Conservation (phyloP, 2,329 filamentous ascomycete genomes). For the Fusarium sp. region DNA sequence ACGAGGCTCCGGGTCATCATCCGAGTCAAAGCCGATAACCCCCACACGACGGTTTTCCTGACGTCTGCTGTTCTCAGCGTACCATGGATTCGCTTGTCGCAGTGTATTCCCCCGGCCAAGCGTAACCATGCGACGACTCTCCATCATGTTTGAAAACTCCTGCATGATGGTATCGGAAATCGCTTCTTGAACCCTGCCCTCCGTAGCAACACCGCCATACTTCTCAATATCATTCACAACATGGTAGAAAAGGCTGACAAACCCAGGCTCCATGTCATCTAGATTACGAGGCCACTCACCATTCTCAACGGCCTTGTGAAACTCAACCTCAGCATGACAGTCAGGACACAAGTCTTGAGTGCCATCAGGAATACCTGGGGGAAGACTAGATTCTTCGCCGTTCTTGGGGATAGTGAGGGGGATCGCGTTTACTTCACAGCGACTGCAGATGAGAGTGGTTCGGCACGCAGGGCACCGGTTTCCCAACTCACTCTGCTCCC, state of each 20-base stretch:
- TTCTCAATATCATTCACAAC: conserved; percentile 14
- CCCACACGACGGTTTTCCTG: neutral
- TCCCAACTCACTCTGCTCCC: neutral
- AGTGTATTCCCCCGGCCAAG: neutral
- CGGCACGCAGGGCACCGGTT: conserved; percentile 33
- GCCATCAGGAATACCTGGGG: neutral
- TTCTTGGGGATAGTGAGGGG: neutral
- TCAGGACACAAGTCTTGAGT: conserved; percentile 2
- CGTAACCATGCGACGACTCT: neutral
- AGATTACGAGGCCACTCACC: conserved; percentile 14
- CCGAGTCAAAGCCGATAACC: neutral
- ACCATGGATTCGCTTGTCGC: neutral
- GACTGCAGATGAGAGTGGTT: neutral
- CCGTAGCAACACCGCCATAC: rapidly evolving
- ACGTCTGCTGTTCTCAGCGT: neutral
- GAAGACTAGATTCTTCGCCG: neutral
- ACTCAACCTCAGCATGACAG: conserved; percentile 20
- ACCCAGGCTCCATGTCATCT: conserved; percentile 14
- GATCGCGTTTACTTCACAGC: neutral
- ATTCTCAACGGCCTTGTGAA: neutral
- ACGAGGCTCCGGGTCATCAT: neutral
- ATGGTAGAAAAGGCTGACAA: conserved; percentile 32
- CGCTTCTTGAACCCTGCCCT: neutral
- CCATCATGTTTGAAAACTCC: conserved; percentile 14
- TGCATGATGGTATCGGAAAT: conserved; percentile 11